Base-by-base conservation (phyloP, 495 filamentous ascomycete genomes). In the Tuber calosporum region DNA sequence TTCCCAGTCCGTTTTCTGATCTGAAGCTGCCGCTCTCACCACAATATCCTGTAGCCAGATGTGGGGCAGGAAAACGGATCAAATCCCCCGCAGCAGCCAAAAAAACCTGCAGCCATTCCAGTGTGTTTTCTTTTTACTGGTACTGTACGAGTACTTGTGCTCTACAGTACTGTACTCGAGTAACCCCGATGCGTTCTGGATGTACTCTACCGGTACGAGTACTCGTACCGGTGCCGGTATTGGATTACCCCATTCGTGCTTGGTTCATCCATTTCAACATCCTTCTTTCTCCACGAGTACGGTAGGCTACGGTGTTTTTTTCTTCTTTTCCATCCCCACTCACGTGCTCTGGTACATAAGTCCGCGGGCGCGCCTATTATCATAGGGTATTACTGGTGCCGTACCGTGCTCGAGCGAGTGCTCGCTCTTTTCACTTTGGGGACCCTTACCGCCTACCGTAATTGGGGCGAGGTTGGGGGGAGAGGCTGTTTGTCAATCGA, bases 1-100 rank as follows among this genome's bases (percentile, higher is more conserved):
- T 62, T 34, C 53, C 53, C 53, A 62, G 53, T 62, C 53, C 53
- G 26, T 62, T 62, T 62, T 8, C 53, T 62, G 26, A 62, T 62
- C 53, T 62, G 26, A 62, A 9, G 53, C 26, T 62, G 53, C 53
- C 34, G 13, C 26, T 34, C 13, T 2, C 15, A 34, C 26, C 11
- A 34, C 30, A 43, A 43, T 34, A 62, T 34, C 13, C 53, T 62
- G 53, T 26, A 62, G 53, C 53, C 26, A 62, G 13, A 62, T 62
- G 53, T 62, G 53, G 53, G 53, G 53, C 53, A 58, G n/a, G n/a
- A 30, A 58, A 30, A 4, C 53, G 26, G 53, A 58, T 34, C 53
- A 30, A 62, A 62, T 62, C 17, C 53, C 53, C 53, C 53, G 53
- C 53, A 15, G 30, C 26, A 1, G 53, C 26, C 53, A 62, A 5